Evolutionary conservation across 805 yeast genomes (phyloP), one percentile per base, ranked within the genome.

Genomic region (Suhomyces pyralidae): DNA sequence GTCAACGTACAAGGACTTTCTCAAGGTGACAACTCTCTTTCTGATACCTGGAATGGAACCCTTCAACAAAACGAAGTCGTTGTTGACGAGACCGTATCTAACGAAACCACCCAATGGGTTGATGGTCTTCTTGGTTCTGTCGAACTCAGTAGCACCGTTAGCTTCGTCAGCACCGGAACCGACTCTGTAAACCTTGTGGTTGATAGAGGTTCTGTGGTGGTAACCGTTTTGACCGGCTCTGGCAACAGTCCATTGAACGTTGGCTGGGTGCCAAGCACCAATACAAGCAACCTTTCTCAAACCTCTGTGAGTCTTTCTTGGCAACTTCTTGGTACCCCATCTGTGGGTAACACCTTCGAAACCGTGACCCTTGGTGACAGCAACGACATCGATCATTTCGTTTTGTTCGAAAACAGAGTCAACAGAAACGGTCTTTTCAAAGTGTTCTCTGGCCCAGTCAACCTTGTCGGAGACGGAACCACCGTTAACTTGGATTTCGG

Each of bases 201-300:
- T 96, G 80, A 93, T 88, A 65, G 99, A 94, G 74, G 99, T 94
- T 88, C 99, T 93, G 94, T 91, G 97, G 83, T 94, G 99, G 97
- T 88, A 94, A 90, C 99, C 99, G 84, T 86, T 90, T 86, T 94
- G 99, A 93, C 99, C 99, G 74, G 99, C 97, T 82, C 99, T 90
- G 73, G 99, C 98, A 81, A 94, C 99, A 75, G 98, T 90, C 96
- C 96, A 93, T 81, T 85, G 83, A 78, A 94, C 99, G 86, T 57
- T 97, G 84, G 97, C 87, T 80, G 99, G 99, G 85, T 94, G 99
- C 99, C 99, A 94, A 77, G 99, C 97, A 87, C 99, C 99, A 75
- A 94, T 94, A 90, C 99, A 94, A 76, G 99, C 99, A 82, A 94
- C 99, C 90, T 94, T 94, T 88, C 99, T 91, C 79, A 93, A 84